phyloP scores from a whole-genome alignment of 2,329 filamentous ascomycete genomes.

The Paracoccidioides brasiliensis region DNA sequence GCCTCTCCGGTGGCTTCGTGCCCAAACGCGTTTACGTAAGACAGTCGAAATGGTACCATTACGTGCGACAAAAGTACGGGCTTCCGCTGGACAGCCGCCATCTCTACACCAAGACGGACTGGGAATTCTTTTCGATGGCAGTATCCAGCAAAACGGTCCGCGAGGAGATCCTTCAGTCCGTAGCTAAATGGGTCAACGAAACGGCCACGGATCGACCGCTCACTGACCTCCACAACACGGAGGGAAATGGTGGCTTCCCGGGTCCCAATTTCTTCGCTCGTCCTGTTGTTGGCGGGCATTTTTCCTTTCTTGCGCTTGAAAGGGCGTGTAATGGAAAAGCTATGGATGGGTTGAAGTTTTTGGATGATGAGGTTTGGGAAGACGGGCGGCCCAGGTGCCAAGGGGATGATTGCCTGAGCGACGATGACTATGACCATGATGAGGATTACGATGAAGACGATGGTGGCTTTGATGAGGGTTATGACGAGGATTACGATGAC shows the following conservation, averaged over 20 bases:
- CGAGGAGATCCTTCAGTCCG: constrained; percentile 56
- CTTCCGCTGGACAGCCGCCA: constrained; percentile 71
- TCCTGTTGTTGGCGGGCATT: constrained; percentile 75
- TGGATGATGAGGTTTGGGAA: constrained; percentile 13
- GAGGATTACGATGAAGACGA: neutral
- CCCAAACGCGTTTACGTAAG: constrained; percentile 62
- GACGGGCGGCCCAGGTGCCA: neutral
- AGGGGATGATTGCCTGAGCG: neutral
- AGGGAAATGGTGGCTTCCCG: constrained; percentile 62
- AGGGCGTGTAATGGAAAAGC: constrained; percentile 62
- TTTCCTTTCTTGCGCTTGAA: constrained; percentile 71
- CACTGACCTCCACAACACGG: constrained; percentile 72
- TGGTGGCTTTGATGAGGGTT: neutral
- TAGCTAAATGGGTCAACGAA: constrained; percentile 74
- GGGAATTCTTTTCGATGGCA: constrained; percentile 80
- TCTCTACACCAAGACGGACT: constrained; percentile 78
- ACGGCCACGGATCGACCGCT: constrained; percentile 63
- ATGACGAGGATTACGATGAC: neutral
- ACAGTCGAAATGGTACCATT: constrained; percentile 69
- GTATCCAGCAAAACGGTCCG: constrained; percentile 57
- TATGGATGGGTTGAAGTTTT: constrained; percentile 41
- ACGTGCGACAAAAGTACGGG: constrained; percentile 68
- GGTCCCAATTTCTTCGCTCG: constrained; percentile 65
- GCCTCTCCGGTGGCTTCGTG: constrained; percentile 43
- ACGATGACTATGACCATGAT: neutral